phyloP scores from a whole-genome alignment of 306 rosid species.

The Cicer arietinum region DNA sequence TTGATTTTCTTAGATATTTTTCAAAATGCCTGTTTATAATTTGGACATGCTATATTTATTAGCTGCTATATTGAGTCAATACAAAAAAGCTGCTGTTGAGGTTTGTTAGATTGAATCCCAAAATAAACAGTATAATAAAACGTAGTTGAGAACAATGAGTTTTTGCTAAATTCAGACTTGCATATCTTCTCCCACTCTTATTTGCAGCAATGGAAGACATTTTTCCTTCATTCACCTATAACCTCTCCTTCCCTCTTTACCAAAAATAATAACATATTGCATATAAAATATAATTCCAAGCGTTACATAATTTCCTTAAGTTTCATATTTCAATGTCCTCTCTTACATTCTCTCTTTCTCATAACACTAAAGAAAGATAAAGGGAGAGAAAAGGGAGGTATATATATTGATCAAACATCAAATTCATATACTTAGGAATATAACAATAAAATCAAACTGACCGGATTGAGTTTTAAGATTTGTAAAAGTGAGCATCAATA shows the following conservation, averaged over 20 bases:
- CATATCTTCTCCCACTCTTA: background rate
- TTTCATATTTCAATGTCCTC: conserved; percentile 30
- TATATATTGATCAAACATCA: background rate
- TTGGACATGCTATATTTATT: conserved; percentile 25
- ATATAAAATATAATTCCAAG: conserved; percentile 9
- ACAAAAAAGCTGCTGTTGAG: background rate
- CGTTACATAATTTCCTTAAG: background rate
- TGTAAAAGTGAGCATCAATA: background rate
- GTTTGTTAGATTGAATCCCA: background rate
- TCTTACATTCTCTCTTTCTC: conserved; percentile 39
- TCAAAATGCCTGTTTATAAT: background rate
- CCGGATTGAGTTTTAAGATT: background rate
- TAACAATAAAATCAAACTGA: background rate
- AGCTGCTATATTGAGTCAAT: background rate
- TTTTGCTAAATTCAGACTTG: conserved; percentile 30
- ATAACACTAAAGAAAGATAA: background rate
- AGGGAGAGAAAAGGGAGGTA: conserved; percentile 37
- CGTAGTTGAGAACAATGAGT: background rate
- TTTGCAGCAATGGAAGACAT: background rate
- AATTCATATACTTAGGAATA: background rate
- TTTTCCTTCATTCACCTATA: background rate
- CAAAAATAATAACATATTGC: conserved; percentile 4
- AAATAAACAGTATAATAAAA: conserved; percentile 27
- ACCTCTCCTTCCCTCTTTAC: conserved; percentile 38
- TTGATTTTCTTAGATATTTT: background rate